Base-by-base conservation (phyloP, 768 basidiomycete genomes). In the Lactarius quietus region DNA sequence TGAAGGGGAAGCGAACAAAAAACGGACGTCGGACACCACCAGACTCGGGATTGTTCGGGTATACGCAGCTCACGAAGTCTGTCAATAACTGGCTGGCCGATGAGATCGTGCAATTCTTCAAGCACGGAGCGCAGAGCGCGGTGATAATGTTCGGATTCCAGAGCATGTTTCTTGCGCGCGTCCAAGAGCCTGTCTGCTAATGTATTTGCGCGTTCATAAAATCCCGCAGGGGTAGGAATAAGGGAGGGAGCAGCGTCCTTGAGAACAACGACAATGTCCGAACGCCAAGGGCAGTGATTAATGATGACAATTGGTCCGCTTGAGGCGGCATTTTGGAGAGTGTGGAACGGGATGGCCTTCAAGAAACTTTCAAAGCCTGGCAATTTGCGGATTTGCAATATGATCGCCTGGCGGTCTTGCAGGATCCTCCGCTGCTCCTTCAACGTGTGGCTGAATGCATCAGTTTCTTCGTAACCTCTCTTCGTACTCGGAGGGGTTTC, bases 1-100 rank as follows among this genome's bases (percentile, higher is more conserved):
- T 69, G 67, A 26, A 68, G 36, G 18, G 68, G 59, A 28, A 69
- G 60, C 17, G 59, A 65, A 51, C 41, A 63, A 17, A 70, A 64
- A 23, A 35, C 41, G 7, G 62, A 68, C 8, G 68, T 64, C 12
- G 62, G 57, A 41, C 59, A 68, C 68, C 68, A 67, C 52, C 66
- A 63, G 17, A 69, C 48, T n/a, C 53, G 55, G 29, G 48, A 58
- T 39, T 35, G 56, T 28, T 29, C 36, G 8, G 43, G 36, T 33
- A 60, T 45, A 15, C 43, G 28, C 14, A 60, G 54, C 29, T 48
- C 36, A 28, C 56, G 45, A 39, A 67, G 61, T 26, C 35, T 61
- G 31, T 51, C 53, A 10, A 61, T 18, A 4, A 61, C 57, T 23
- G 48, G 62, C 26, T 28, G 38, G 29, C 57, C 63, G 41, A 65